Percentiles rank a stretch among this genome's conserved stretches.
These are phyloP conservation scores for Solanum hybrid DNA, from an alignment of 305 asterid genomes.

Conservation along the genomic window DNA sequence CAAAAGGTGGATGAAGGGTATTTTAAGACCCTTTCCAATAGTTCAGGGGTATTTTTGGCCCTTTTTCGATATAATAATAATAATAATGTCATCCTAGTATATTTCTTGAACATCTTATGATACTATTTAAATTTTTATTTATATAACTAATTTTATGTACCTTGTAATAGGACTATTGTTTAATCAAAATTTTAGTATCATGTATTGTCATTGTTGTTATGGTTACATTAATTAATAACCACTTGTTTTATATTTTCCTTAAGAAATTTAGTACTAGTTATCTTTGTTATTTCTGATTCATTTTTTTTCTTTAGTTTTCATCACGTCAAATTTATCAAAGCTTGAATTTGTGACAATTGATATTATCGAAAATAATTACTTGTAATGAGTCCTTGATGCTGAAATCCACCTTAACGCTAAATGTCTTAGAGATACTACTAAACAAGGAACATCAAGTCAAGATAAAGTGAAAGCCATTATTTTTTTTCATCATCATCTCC, in stretches of 20 bases:
- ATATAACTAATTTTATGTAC: background rate
- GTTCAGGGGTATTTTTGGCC: too few relatives aligned
- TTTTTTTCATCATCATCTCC: background rate
- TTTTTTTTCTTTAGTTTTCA: background rate
- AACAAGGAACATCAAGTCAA: background rate
- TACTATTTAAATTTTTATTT: too few relatives aligned
- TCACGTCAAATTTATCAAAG: background rate
- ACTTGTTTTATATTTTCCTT: background rate
- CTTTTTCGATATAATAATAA: too few relatives aligned
- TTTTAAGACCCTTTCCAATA: too few relatives aligned
- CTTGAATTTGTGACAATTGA: background rate
- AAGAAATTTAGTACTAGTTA: background rate
- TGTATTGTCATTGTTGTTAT: too few relatives aligned
- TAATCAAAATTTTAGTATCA: background rate
- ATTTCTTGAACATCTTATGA: too few relatives aligned
- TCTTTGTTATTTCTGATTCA: background rate
- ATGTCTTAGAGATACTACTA: background rate
- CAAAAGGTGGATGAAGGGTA: too few relatives aligned
- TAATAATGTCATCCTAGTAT: too few relatives aligned
- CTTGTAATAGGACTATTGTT: background rate
- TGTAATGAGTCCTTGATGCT: background rate
- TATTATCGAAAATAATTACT: background rate
- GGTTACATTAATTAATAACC: too few relatives aligned
- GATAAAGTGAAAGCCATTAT: background rate
- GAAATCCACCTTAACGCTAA: background rate